A percentile compares a stretch with the other conserved stretches of the same genome.
phyloP scores from a whole-genome alignment of 257 asterid species.

The Agastache rugosa region DNA sequence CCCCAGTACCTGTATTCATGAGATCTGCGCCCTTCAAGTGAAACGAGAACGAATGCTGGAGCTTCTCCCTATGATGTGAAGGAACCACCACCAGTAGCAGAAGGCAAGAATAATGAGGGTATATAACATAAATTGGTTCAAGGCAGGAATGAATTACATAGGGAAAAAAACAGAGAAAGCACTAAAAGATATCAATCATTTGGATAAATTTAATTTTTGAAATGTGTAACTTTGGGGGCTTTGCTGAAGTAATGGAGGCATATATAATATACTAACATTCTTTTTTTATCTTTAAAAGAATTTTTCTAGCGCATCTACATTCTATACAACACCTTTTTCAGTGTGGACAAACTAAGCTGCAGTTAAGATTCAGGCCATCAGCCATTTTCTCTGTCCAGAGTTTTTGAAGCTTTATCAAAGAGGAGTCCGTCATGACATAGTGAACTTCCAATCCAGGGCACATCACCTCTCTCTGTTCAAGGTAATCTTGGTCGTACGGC shows the following conservation, averaged over 20 bases:
- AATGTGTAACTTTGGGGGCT: background rate
- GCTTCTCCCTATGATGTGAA: background rate
- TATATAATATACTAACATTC: slow-evolving; percentile 20
- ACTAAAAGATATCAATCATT: slow-evolving; percentile 1
- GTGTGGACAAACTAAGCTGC: slow-evolving; percentile 35
- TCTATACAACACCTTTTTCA: slow-evolving; percentile 36
- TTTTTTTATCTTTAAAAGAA: slow-evolving; percentile 34
- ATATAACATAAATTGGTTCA: background rate
- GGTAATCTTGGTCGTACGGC: background rate
- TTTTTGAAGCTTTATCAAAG: background rate
- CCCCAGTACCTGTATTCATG: slow-evolving; percentile 1
- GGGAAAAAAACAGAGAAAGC: background rate
- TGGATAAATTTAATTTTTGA: background rate
- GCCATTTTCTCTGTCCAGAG: background rate
- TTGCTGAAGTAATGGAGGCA: slow-evolving; percentile 27
- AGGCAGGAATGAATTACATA: background rate
- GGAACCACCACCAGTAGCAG: background rate
- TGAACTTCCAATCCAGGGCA: background rate
- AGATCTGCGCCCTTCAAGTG: slow-evolving; percentile 9
- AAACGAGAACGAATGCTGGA: background rate
- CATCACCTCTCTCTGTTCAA: slow-evolving; percentile 2
- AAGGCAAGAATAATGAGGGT: slow-evolving; percentile 18
- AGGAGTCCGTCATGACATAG: background rate
- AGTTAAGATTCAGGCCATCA: slow-evolving; percentile 12
- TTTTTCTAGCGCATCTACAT: slow-evolving; percentile 27